phyloP scores from a whole-genome alignment of 192 early-diverging fungal species.

The Coemansia sp. region DNA sequence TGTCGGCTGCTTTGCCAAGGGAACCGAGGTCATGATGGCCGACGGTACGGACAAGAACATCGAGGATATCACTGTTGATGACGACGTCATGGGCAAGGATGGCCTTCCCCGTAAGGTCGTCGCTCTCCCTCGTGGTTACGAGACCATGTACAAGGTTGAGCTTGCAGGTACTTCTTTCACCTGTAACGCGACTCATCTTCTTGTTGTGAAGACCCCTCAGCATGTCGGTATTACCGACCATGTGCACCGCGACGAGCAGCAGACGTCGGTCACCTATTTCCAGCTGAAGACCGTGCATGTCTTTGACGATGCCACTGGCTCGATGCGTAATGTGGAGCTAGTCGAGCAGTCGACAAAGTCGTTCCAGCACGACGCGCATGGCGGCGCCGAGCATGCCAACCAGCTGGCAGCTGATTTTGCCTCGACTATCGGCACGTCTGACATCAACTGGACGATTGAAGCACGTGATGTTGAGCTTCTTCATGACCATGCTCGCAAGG shows the following conservation, averaged over 20 bases:
- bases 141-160: constrained; percentile 34
- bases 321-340: constrained; percentile 18
- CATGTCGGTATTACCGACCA: background rate
- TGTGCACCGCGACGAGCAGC: background rate
- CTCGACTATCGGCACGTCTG: background rate
- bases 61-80: constrained; percentile 34
- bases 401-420: background rate
- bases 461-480: constrained; percentile 41
- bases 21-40: constrained; percentile 66
- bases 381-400: background rate
- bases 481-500: constrained; percentile 11
- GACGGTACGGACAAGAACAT: constrained; percentile 27
- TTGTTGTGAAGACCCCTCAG: constrained; percentile 29
- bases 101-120: constrained; percentile 42
- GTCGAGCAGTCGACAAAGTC: constrained; percentile 6
- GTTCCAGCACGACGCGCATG: constrained; percentile 16
- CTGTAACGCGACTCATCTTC: constrained; percentile 42
- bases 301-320: constrained; percentile 6
- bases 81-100: constrained; percentile 45
- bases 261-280: background rate
- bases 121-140: constrained; percentile 42
- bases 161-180: constrained; percentile 16
- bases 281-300: background rate
- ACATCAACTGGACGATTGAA: constrained; percentile 37
- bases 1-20: constrained; percentile 72